phyloP scores from a whole-genome alignment of 306 rosid species.

The Medicago ruthenica region DNA sequence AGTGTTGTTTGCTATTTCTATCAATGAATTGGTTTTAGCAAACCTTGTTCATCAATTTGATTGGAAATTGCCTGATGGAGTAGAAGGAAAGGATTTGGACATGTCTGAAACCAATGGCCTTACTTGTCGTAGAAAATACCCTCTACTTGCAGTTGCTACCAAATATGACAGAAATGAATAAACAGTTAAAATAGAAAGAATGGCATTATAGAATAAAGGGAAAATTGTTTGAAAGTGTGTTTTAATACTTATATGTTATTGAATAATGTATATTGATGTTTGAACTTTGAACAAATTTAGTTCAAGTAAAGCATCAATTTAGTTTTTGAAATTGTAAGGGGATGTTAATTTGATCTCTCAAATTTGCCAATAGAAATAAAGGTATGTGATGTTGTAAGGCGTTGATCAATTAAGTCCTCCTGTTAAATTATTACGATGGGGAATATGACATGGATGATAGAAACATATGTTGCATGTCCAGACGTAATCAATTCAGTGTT shows the following conservation, averaged over 20 bases:
- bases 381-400: no score
- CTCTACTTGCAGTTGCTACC: slow-evolving; percentile 3
- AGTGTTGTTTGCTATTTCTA: background rate
- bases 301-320: background rate
- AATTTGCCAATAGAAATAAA: no score
- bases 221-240: background rate
- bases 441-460: no score
- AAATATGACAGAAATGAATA: background rate
- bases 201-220: background rate
- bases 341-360: no score
- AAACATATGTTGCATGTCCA: no score
- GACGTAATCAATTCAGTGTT: no score
- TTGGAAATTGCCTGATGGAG: background rate
- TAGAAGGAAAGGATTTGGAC: slow-evolving; percentile 13
- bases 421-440: no score
- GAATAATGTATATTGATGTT: background rate
- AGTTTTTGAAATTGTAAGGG: background rate
- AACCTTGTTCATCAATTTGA: background rate
- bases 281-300: background rate
- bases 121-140: background rate
- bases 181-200: background rate
- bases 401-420: no score
- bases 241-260: background rate
- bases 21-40: slow-evolving; percentile 18
- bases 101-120: slow-evolving; percentile 7